A percentile compares a stretch with the other conserved stretches of the same genome.
These are phyloP conservation scores for Clohesyomyces aquaticus DNA, from an alignment of 495 filamentous ascomycete genomes.

Conservation along the genomic window DNA sequence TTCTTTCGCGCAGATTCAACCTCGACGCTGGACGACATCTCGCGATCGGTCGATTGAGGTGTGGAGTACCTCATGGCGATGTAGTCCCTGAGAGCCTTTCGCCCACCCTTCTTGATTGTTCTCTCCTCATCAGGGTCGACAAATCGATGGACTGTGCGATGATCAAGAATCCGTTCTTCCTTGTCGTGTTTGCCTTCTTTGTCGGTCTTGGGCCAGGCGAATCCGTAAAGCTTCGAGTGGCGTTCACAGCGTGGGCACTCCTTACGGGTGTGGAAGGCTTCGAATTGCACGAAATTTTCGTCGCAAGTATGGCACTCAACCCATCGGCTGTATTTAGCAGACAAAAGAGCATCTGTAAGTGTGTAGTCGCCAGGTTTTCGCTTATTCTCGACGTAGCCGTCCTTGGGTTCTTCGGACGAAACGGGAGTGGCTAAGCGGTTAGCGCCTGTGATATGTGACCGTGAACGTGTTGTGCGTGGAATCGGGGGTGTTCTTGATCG, in stretches of 20 bases:
- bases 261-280: slow-evolving; percentile 81
- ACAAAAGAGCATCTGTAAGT: slow-evolving; percentile 71
- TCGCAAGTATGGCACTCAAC: slow-evolving; percentile 83
- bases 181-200: slow-evolving; percentile 70
- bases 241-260: slow-evolving; percentile 92
- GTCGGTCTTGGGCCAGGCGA: slow-evolving; percentile 93
- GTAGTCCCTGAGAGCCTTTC: slow-evolving; percentile 8
- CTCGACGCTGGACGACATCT: slow-evolving; percentile 21
- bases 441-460: slow-evolving; percentile 10
- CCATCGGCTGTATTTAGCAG: slow-evolving; percentile 76
- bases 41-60: slow-evolving; percentile 5
- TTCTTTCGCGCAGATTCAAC: slow-evolving; percentile 20
- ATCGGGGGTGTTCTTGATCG: slow-evolving; percentile 14
- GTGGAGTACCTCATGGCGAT: slow-evolving; percentile 24
- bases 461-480: slow-evolving; percentile 32
- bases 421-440: slow-evolving; percentile 44
- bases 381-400: slow-evolving; percentile 34
- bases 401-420: slow-evolving; percentile 48
- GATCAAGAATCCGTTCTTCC: slow-evolving; percentile 59
- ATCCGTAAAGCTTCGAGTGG: slow-evolving; percentile 94
- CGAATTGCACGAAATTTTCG: slow-evolving; percentile 77
- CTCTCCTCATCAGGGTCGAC: slow-evolving; percentile 49
- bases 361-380: slow-evolving; percentile 51
- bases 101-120: slow-evolving; percentile 26
- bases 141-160: slow-evolving; percentile 49